Evolutionary conservation across 176 grass and related monocot genomes (phyloP).

Genomic region (Microstegium vimineum): DNA sequence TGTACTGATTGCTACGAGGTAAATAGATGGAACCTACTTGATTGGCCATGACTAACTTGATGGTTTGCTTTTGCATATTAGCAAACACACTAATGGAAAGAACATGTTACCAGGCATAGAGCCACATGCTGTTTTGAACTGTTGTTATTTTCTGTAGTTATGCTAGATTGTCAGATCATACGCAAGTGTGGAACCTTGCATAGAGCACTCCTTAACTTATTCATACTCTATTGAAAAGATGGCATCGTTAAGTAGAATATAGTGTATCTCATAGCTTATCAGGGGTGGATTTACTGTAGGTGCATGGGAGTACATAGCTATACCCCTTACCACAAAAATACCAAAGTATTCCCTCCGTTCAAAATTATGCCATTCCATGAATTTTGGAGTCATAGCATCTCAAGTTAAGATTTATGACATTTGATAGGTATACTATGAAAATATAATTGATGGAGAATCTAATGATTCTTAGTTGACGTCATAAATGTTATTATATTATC

Average conservation of each 20-base stretch:
- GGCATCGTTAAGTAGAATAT: neutral
- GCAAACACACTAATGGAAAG: neutral
- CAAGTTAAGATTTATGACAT: too few species aligned
- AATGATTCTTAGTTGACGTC: too few species aligned
- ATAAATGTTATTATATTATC: too few species aligned
- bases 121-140: neutral
- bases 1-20: constrained; percentile 96
- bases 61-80: neutral
- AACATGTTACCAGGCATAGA: neutral
- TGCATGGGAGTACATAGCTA: neutral
- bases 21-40: constrained; percentile 11
- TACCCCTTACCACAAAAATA: neutral
- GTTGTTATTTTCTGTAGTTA: constrained; percentile 4
- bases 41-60: neutral
- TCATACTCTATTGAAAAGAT: constrained; percentile 1
- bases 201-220: neutral
- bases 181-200: neutral
- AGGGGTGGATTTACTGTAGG: neutral
- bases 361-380: too few species aligned
- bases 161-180: neutral
- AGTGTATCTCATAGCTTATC: neutral
- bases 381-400: too few species aligned
- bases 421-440: too few species aligned
- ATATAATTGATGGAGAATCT: too few species aligned
- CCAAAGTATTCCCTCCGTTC: too few species aligned